Conservation (phyloP, 495 filamentous ascomycete genomes). For the Cryomyces antarcticus region DNA sequence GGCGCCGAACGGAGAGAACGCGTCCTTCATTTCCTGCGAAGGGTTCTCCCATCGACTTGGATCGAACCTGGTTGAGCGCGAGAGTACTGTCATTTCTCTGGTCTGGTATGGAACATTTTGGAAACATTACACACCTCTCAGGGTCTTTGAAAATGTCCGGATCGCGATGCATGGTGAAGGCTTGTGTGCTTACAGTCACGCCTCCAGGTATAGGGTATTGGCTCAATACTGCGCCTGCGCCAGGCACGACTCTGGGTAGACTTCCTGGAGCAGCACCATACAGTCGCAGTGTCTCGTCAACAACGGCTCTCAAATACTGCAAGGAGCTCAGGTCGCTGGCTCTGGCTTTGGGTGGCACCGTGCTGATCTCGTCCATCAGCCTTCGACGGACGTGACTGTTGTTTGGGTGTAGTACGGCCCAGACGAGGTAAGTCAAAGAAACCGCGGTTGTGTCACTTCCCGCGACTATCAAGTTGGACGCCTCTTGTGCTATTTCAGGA, state of each 20-base stretch:
- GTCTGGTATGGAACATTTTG: neutral
- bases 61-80: constrained; percentile 16
- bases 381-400: constrained; percentile 6
- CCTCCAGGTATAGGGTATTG: constrained; percentile 15
- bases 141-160: constrained; percentile 16
- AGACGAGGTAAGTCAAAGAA: constrained; percentile 23
- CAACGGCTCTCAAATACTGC: constrained; percentile 3
- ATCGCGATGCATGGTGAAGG: constrained; percentile 23
- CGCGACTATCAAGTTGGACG: constrained; percentile 16
- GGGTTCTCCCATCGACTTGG: constrained; percentile 23
- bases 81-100: neutral
- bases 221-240: constrained; percentile 10
- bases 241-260: constrained; percentile 8
- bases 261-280: constrained; percentile 4
- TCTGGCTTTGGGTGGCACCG: constrained; percentile 6
- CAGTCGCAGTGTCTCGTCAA: constrained; percentile 9
- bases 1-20: constrained; percentile 31
- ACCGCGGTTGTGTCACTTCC: constrained; percentile 24
- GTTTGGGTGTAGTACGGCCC: constrained; percentile 6
- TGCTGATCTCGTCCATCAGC: constrained; percentile 11
- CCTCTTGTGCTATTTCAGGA: constrained; percentile 4
- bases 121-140: constrained; percentile 1
- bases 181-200: constrained; percentile 17
- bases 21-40: constrained; percentile 30
- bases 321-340: constrained; percentile 7